These are phyloP conservation scores for Gnaphalium uliginosum DNA, from an alignment of 129 eudicot genomes.

Conservation along the genomic window DNA sequence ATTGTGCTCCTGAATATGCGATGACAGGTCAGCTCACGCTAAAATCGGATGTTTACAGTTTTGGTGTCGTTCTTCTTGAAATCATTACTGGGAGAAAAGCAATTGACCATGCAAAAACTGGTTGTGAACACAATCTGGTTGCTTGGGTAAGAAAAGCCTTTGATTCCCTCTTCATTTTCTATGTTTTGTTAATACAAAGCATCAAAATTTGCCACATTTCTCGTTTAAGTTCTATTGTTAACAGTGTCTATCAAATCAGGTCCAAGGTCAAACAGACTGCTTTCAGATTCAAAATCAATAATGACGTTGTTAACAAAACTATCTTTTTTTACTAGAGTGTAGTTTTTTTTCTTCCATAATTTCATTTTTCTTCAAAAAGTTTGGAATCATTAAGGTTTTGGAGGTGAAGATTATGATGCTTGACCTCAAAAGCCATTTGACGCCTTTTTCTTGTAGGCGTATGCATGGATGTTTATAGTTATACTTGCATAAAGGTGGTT, in stretches of 20 bases:
- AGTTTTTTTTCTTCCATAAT: background rate
- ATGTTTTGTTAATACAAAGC: background rate
- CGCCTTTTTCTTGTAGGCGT: background rate
- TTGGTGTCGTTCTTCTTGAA: conserved; percentile 57
- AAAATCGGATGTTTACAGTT: conserved; percentile 49
- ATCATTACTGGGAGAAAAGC: conserved; percentile 53
- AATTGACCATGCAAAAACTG: conserved; percentile 40
- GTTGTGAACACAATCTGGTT: conserved; percentile 51
- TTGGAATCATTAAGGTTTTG: background rate
- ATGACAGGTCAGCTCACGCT: conserved; percentile 57
- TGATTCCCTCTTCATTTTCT: conserved; percentile 13
- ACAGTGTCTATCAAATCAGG: background rate
- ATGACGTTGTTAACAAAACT: background rate
- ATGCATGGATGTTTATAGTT: conserved; percentile 3
- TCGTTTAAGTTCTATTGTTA: background rate
- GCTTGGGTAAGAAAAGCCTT: conserved; percentile 48
- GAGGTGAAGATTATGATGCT: background rate
- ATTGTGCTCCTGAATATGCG: conserved; percentile 74
- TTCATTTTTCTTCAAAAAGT: background rate
- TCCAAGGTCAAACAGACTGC: background rate
- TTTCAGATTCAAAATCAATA: background rate
- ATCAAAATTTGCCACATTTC: background rate
- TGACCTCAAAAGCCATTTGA: background rate
- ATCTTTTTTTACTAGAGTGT: background rate
- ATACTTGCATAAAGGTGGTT: background rate